Conservation (phyloP, 2,329 filamentous ascomycete species). For the Teratosphaeria epicoccoides region DNA sequence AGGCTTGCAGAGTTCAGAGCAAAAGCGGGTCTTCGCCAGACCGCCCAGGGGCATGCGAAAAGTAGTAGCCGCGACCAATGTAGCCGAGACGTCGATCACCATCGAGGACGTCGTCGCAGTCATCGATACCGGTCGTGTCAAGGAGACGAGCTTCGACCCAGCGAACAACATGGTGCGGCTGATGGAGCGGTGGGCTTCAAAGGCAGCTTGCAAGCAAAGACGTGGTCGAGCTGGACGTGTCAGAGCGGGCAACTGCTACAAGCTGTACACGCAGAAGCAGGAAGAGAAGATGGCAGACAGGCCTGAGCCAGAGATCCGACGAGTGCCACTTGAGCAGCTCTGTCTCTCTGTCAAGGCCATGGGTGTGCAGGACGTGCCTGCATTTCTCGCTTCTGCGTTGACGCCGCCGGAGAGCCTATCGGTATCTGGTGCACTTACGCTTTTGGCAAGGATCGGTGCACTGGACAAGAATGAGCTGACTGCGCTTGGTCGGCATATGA, state of each 20-base stretch:
- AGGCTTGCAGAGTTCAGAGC: conserved; percentile 77
- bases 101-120: conserved; percentile 96
- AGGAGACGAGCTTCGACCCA: conserved; percentile 90
- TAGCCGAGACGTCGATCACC: conserved; percentile 95
- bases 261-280: conserved; percentile 77
- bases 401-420: conserved; percentile 80
- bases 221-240: conserved; percentile 90
- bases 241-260: conserved; percentile 83
- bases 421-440: conserved; percentile 70
- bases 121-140: conserved; percentile 89
- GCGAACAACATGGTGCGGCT: conserved; percentile 89
- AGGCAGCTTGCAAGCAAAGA: conserved; percentile 86
- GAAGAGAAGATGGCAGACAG: conserved; percentile 77
- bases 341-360: conserved; percentile 92
- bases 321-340: conserved; percentile 86
- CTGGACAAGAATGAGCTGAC: conserved; percentile 79
- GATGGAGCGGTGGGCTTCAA: conserved; percentile 89
- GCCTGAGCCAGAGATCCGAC: conserved; percentile 84
- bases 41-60: conserved; percentile 75
- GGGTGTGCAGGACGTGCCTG: conserved; percentile 72
- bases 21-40: conserved; percentile 71
- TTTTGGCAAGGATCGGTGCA: conserved; percentile 77
- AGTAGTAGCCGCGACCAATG: conserved; percentile 88
- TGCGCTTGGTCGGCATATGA: conserved; percentile 82
- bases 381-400: conserved; percentile 73